Evolutionary conservation across 2,329 filamentous ascomycete species (phyloP), one percentile per base, ranked within the genome.

Genomic region (Scytalidium sp.): DNA sequence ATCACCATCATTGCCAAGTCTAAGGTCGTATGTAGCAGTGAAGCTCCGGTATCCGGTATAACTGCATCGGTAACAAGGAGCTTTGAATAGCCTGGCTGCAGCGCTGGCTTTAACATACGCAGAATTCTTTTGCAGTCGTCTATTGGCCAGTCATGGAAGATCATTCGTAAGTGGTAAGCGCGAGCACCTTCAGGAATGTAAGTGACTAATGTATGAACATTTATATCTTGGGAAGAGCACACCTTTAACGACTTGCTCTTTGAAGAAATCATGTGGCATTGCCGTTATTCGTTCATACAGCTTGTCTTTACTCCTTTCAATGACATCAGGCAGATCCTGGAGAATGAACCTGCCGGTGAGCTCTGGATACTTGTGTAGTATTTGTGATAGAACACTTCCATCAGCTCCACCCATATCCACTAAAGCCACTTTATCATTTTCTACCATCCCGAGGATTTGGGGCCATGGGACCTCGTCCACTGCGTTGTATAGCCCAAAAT

Each of bases 111-210:
- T 22, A 65, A 49, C 8, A 50, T 50, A 1, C 13, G 15, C 2
- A 66, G 50, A 13, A 66, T 66, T n/a, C 46, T 32, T 21, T 47
- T 22, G 19, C 55, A 60, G 10, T 50, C 45, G 11, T 56, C 59
- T 25, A 64, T 56, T 2, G 59, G 52, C 62, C 63, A 66, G 50
- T 65, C 60, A 49, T 65, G 64, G n/a, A 62, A 53, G 13, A 64
- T 52, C 17, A 54, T 54, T 41, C 60, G 58, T 44, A 66, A 47
- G 48, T 54, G 63, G 43, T 64, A 65, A 2, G 53, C 54, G 7
- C 60, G 44, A 3, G 62, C 63, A 1, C 67, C 70, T n/a, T n/a
- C n/a, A n/a, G n/a, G n/a, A n/a, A n/a, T n/a, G n/a, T n/a, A n/a
- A n/a, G n/a, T n/a, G n/a, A n/a, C n/a, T n/a, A n/a, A n/a, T n/a